A percentile compares a stretch with the other conserved stretches of the same genome.
These are phyloP conservation scores for Luvunga scandens DNA, from an alignment of 345 rosid species.

Conservation along the genomic window DNA sequence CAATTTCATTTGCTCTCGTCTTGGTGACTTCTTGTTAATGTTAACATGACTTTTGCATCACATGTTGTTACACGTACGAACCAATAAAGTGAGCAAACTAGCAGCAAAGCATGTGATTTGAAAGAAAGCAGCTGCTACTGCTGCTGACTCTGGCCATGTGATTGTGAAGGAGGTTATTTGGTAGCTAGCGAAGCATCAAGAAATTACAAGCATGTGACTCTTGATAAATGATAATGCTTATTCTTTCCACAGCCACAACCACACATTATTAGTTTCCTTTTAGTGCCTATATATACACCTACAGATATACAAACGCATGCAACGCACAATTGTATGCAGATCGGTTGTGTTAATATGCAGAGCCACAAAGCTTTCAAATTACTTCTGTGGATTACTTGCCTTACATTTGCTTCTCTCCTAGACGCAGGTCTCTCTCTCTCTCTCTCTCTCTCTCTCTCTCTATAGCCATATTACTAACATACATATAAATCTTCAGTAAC, in stretches of 20 bases:
- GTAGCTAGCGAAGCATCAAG: neutral
- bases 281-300: neutral
- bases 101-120: neutral
- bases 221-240: neutral
- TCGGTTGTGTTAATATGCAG: neutral
- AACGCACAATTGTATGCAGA: neutral
- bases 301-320: neutral
- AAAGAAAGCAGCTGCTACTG: neutral
- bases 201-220: slow-evolving; percentile 16
- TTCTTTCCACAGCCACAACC: slow-evolving; percentile 5
- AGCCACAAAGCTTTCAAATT: slow-evolving; percentile 3
- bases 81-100: neutral
- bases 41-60: too few species aligned
- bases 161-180: neutral
- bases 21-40: too few species aligned
- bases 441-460: slow-evolving; percentile 13
- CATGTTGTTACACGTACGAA: neutral
- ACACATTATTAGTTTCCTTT: neutral
- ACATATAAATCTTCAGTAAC: too few species aligned
- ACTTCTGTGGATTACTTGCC: slow-evolving; percentile 13
- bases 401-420: slow-evolving; percentile 18
- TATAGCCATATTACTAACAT: neutral
- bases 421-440: slow-evolving; percentile 12
- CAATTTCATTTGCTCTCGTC: too few species aligned
- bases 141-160: slow-evolving; percentile 14